Conservation (phyloP, 805 yeast species). For the Schwanniomyces vanrijiae region DNA sequence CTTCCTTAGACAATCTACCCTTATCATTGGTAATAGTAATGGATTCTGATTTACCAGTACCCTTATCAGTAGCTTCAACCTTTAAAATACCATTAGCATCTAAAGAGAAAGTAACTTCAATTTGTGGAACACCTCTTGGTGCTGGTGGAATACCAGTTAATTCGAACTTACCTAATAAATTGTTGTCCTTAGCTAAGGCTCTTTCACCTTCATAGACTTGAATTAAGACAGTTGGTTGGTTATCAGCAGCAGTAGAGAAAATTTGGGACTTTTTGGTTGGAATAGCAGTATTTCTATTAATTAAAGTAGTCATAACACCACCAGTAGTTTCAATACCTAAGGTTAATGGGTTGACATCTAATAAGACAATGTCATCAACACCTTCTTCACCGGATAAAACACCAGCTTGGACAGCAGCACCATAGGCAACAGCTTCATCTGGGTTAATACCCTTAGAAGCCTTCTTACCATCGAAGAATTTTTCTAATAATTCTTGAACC, state of each 20-base stretch:
- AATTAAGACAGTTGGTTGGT: slow-evolving; percentile 98
- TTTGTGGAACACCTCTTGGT: slow-evolving; percentile 98
- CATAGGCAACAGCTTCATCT: slow-evolving; percentile 52
- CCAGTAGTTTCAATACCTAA: slow-evolving; percentile 99
- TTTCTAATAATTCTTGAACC: slow-evolving; percentile 48
- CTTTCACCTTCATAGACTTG: slow-evolving; percentile 99
- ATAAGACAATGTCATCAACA: slow-evolving; percentile 91
- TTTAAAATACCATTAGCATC: slow-evolving; percentile 99
- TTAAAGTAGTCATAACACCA: slow-evolving; percentile 97
- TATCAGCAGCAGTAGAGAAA: slow-evolving; percentile 97
- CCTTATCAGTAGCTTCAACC: slow-evolving; percentile 98
- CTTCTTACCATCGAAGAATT: slow-evolving; percentile 56
- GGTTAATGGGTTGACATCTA: slow-evolving; percentile 97
- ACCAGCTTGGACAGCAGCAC: slow-evolving; percentile 99
- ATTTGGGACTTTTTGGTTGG: slow-evolving; percentile 99
- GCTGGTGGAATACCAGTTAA: slow-evolving; percentile 97
- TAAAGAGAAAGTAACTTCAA: slow-evolving; percentile 98
- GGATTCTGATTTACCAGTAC: slow-evolving; percentile 97
- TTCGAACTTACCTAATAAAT: slow-evolving; percentile 97
- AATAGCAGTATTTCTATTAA: slow-evolving; percentile 98
- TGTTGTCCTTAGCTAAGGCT: slow-evolving; percentile 97
- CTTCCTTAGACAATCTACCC: slow-evolving; percentile 95
- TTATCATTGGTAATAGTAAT: slow-evolving; percentile 98
- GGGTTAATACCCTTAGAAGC: slow-evolving; percentile 51
- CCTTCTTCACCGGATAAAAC: slow-evolving; percentile 95